phyloP scores from a whole-genome alignment of 768 basidiomycete species.

The Tulasnella sp. region DNA sequence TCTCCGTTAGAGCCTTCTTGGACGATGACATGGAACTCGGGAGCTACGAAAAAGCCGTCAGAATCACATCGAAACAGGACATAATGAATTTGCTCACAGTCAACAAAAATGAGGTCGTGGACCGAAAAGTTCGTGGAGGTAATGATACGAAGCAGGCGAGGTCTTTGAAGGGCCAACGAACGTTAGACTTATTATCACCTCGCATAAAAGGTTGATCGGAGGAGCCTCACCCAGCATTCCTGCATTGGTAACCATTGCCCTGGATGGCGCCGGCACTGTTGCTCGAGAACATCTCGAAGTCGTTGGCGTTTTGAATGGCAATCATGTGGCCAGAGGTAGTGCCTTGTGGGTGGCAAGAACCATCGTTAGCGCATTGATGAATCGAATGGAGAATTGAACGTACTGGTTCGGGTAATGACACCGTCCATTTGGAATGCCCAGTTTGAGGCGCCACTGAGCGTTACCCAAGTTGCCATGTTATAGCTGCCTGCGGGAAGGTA shows the following conservation, averaged over 20 bases:
- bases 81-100: slow-evolving; percentile 29
- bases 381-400: neutral
- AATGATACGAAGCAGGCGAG: slow-evolving; percentile 37
- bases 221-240: slow-evolving; percentile 36
- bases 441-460: slow-evolving; percentile 35
- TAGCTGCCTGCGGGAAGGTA: slow-evolving; percentile 37
- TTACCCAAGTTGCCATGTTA: slow-evolving; percentile 38
- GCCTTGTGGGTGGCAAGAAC: neutral
- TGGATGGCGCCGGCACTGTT: slow-evolving; percentile 38
- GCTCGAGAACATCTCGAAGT: slow-evolving; percentile 39
- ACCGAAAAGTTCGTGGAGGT: slow-evolving; percentile 37
- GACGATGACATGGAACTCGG: slow-evolving; percentile 39
- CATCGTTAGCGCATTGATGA: neutral
- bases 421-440: slow-evolving; percentile 40
- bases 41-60: slow-evolving; percentile 29
- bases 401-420: slow-evolving; percentile 37
- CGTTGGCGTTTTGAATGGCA: slow-evolving; percentile 37
- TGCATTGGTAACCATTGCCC: slow-evolving; percentile 37
- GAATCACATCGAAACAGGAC: neutral
- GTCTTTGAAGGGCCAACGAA: slow-evolving; percentile 1
- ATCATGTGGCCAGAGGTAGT: slow-evolving; percentile 39
- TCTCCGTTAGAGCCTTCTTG: slow-evolving; percentile 37
- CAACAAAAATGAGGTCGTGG: slow-evolving; percentile 40
- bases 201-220: neutral
- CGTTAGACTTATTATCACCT: neutral